These are phyloP conservation scores for Aspergillus kassunensis DNA, from an alignment of 495 filamentous ascomycete species.

Conservation along the genomic window DNA sequence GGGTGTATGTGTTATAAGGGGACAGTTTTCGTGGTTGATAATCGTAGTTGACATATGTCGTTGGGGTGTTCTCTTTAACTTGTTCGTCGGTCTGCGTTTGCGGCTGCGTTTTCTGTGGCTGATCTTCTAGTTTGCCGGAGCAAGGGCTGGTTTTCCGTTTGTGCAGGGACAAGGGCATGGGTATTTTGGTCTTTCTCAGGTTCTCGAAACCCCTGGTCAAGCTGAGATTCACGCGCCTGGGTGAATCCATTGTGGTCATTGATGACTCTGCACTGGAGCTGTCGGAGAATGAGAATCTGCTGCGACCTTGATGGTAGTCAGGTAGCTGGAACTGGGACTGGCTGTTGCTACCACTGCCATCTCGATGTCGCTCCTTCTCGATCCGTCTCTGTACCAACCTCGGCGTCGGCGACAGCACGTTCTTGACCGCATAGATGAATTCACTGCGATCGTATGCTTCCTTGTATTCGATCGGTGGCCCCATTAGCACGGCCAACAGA, in stretches of 20 bases:
- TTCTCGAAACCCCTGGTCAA: slow-evolving; percentile 6
- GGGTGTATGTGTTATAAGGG: background rate
- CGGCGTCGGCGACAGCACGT: background rate
- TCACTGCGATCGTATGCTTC: background rate
- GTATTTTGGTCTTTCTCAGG: background rate
- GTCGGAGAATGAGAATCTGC: background rate
- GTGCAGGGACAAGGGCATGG: no score
- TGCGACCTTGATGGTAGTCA: background rate
- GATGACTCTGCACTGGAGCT: background rate
- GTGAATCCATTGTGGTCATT: background rate
- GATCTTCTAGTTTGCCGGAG: background rate
- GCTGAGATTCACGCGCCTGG: slow-evolving; percentile 3
- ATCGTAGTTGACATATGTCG: background rate
- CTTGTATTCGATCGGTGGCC: background rate
- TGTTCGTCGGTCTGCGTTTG: background rate
- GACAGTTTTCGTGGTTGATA: background rate
- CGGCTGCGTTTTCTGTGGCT: background rate
- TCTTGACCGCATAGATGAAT: background rate
- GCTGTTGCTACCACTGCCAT: background rate
- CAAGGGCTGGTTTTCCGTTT: background rate
- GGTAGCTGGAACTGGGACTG: background rate
- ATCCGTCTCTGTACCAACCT: background rate
- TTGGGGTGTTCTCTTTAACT: background rate
- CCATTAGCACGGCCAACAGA: background rate
- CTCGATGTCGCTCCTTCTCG: background rate